phyloP scores from a whole-genome alignment of 2,329 filamentous ascomycete species.

The Alternaria sp. region DNA sequence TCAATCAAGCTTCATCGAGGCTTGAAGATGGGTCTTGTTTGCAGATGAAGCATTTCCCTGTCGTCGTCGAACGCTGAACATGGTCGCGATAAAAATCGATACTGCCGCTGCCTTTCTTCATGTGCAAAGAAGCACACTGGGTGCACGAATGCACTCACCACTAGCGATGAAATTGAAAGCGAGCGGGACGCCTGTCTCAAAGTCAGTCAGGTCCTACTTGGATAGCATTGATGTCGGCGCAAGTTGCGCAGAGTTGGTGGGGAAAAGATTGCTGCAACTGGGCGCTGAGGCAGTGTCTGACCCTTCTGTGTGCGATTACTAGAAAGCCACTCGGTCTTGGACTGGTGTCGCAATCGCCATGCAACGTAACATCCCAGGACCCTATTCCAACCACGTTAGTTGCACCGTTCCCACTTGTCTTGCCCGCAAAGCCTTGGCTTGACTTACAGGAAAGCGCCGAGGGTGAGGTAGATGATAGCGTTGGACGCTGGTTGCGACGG shows the following conservation, averaged over 20 bases:
- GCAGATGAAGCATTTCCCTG: not conserved
- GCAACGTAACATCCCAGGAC: conserved; percentile 68
- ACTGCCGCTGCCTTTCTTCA: conserved; percentile 68
- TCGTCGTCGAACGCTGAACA: not conserved
- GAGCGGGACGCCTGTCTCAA: conserved; percentile 72
- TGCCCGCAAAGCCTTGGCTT: not conserved
- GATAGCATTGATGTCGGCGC: not conserved
- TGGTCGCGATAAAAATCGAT: conserved; percentile 55
- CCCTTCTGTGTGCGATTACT: conserved; percentile 86
- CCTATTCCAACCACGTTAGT: conserved; percentile 54
- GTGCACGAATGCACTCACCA: conserved; percentile 73
- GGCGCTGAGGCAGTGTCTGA: conserved; percentile 50
- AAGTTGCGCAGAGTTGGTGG: conserved; percentile 11
- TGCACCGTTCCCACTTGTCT: not conserved
- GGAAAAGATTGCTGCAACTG: conserved; percentile 10
- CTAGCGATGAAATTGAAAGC: conserved; percentile 91
- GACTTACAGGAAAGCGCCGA: conserved; percentile 76
- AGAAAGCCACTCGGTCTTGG: conserved; percentile 75
- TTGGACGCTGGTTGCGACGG: conserved; percentile 81
- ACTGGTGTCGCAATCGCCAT: conserved; percentile 67
- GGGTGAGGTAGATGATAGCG: conserved; percentile 83
- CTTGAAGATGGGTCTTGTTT: conserved; percentile 23
- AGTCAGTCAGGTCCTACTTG: conserved; percentile 28
- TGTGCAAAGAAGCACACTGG: conserved; percentile 41
- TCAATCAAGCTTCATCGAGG: conserved; percentile 24